These are phyloP conservation scores for Rhodotorula sp. DNA, from an alignment of 1,284 basidiomycete genomes.

Conservation along the genomic window DNA sequence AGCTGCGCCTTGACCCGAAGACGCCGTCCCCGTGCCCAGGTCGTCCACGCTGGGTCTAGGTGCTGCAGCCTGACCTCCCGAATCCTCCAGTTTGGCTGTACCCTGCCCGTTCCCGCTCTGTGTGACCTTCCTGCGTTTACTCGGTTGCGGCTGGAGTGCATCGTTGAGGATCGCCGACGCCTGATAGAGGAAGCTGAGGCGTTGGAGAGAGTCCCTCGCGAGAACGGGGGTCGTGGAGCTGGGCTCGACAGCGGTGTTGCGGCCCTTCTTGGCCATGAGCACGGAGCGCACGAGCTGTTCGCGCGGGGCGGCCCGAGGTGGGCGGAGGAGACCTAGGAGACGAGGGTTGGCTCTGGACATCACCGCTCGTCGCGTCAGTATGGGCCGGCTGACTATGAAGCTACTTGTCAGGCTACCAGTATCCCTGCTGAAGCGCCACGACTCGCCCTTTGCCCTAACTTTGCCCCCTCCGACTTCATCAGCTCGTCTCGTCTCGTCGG, in stretches of 20 bases:
- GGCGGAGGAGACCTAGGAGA: neutral
- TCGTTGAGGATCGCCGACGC: constrained; percentile 64
- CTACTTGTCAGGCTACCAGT: too few species aligned
- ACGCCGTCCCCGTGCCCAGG: neutral
- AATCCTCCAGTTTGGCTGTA: neutral
- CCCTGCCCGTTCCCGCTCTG: too few species aligned
- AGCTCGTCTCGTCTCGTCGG: too few species aligned
- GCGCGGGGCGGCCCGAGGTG: too few species aligned
- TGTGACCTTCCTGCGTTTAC: neutral
- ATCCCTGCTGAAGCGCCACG: too few species aligned
- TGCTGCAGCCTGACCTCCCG: too few species aligned
- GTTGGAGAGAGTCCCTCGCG: constrained; percentile 73
- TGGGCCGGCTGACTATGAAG: too few species aligned
- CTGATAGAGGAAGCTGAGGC: constrained; percentile 80
- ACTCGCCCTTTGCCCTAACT: too few species aligned
- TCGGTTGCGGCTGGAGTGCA: constrained; percentile 6
- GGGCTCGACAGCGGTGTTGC: constrained; percentile 1
- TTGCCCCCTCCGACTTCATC: too few species aligned
- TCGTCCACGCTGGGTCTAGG: too few species aligned
- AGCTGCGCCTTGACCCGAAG: neutral
- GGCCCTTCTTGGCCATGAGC: constrained; percentile 34
- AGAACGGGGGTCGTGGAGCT: constrained; percentile 49
- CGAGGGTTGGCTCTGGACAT: neutral
- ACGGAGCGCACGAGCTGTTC: neutral
- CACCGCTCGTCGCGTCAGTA: neutral